Conservation (phyloP, 768 basidiomycete species). For the Trametes sanguinea region DNA sequence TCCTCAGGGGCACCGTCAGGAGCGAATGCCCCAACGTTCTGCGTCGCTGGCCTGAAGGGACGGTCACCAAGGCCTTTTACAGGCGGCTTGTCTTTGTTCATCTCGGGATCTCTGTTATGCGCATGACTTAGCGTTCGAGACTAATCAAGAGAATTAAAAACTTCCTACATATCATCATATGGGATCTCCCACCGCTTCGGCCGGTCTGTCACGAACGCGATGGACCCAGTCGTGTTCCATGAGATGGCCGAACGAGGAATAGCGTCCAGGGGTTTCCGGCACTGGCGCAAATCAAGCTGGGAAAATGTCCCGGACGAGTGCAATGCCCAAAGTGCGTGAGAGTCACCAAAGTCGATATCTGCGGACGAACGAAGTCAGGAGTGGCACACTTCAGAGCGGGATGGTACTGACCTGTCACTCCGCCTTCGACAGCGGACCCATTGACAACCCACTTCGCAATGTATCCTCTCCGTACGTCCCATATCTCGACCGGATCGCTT, state of each 20-base stretch:
- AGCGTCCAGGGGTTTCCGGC: conserved; percentile 64
- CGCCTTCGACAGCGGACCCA: conserved; percentile 66
- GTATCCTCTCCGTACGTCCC: conserved; percentile 83
- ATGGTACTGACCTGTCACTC: conserved; percentile 61
- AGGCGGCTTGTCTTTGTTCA: conserved; percentile 35
- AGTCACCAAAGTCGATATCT: conserved; percentile 73
- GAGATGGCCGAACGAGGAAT: conserved; percentile 62
- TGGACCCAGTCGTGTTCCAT: conserved; percentile 65
- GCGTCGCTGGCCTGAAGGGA: conserved; percentile 49
- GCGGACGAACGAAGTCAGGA: neutral
- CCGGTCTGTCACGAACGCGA: conserved; percentile 68
- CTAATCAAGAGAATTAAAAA: neutral
- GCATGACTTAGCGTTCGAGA: neutral
- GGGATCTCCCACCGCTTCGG: conserved; percentile 62
- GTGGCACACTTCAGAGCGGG: neutral
- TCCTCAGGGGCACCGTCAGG: conserved; percentile 42
- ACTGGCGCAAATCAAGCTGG: conserved; percentile 72
- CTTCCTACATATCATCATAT: conserved; percentile 74
- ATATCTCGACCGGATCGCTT: conserved; percentile 74
- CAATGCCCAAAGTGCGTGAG: conserved; percentile 72
- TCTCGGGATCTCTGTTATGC: conserved; percentile 38
- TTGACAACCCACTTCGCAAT: conserved; percentile 81
- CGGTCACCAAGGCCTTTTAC: conserved; percentile 64
- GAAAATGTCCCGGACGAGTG: conserved; percentile 78
- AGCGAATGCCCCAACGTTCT: conserved; percentile 58